Evolutionary conservation across 768 basidiomycete genomes (phyloP), one percentile per base, ranked within the genome.

Genomic region (Amanita rimosa): DNA sequence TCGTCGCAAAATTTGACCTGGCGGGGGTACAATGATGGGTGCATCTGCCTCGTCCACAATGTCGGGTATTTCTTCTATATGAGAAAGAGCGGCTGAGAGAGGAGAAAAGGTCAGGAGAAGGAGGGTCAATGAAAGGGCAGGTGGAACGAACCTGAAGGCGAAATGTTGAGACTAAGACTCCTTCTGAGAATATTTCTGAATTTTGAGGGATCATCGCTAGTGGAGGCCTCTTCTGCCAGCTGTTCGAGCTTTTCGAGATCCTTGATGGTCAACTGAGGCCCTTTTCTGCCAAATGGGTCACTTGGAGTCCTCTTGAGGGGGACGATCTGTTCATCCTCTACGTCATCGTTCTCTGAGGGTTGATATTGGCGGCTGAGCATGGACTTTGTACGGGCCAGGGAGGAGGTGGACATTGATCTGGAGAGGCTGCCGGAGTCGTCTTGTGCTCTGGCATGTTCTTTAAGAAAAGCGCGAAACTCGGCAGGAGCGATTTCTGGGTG

Each of bases 401-500:
- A 66, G 1, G 70, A 70, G 39, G 73, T 70, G 17, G 65, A 60
- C 4, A 31, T 55, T 60, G 24, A 22, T 37, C 37, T 48, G 22
- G 40, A 26, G 4, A 56, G 49, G 21, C 3, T 26, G 5, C 55
- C 51, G 49, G 61, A 59, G n/a, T 70, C 77, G 53, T 79, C 81
- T 22, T 72, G 64, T 6, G 74, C 64, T 52, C 83, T 78, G 9
- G 92, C 77, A 67, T 98, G 96, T 57, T 95, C 89, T 63, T 93
- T 88, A 56, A 99, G 79, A 62, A 99, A 97, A 9, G 83, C 85
- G 45, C 90, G 79, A 65, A 99, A 99, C 64, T 98, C 93, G 41
- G 82, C 85, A 19, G 96, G 96, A 0, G 94, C 95, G 59, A 99
- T 88, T 70, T 99, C 96, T 26, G 96, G 96, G 62, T 98, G 96